Evolutionary conservation across 768 basidiomycete species (phyloP).

Genomic region (Mycena epipterygia): DNA sequence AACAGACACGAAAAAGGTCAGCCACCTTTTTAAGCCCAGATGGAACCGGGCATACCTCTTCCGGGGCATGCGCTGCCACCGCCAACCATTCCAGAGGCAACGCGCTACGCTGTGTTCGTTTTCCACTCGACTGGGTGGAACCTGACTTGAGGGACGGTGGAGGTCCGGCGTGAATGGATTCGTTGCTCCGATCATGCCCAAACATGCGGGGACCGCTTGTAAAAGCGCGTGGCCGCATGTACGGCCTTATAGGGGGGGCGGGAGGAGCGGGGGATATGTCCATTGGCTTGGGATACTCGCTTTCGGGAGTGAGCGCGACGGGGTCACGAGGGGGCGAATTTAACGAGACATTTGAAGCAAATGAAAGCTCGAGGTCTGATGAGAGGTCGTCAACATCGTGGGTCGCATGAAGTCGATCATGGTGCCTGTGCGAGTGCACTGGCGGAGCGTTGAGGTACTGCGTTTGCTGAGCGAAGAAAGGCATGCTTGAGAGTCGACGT

Average conservation of each 20-base stretch:
- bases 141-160: slow-evolving; percentile 50
- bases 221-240: slow-evolving; percentile 71
- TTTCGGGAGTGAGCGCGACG: slow-evolving; percentile 61
- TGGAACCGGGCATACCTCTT: slow-evolving; percentile 41
- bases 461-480: slow-evolving; percentile 61
- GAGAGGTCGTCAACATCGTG: slow-evolving; percentile 76
- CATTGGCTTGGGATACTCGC: slow-evolving; percentile 74
- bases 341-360: slow-evolving; percentile 86
- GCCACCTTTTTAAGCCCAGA: slow-evolving; percentile 17
- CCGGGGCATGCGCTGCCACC: slow-evolving; percentile 39
- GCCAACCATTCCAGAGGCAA: slow-evolving; percentile 75
- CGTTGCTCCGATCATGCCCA: slow-evolving; percentile 81
- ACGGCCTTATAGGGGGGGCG: slow-evolving; percentile 54
- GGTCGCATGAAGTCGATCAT: slow-evolving; percentile 55
- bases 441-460: slow-evolving; percentile 62
- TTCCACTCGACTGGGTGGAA: slow-evolving; percentile 59
- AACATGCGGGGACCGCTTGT: slow-evolving; percentile 78
- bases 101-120: slow-evolving; percentile 72
- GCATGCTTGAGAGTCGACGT: slow-evolving; percentile 57
- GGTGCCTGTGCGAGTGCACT: slow-evolving; percentile 63
- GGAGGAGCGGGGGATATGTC: slow-evolving; percentile 85
- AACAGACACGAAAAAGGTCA: slow-evolving; percentile 35
- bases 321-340: slow-evolving; percentile 74
- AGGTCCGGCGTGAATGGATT: slow-evolving; percentile 48
- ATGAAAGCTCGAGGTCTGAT: slow-evolving; percentile 86